phyloP scores from a whole-genome alignment of 495 filamentous ascomycete species.

The Trichodelitschia bisporula region DNA sequence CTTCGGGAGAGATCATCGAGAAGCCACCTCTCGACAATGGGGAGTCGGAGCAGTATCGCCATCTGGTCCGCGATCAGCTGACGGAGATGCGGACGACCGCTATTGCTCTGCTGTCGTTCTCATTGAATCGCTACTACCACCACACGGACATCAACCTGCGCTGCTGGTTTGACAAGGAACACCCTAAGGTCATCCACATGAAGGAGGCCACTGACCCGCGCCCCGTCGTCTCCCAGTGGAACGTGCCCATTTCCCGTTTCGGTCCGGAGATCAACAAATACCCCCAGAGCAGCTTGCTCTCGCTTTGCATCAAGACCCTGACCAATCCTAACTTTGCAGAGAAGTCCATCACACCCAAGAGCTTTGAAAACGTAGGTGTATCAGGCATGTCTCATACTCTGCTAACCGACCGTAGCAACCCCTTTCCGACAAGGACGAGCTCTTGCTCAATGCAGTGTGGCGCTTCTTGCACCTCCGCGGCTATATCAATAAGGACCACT shows the following conservation, averaged over 20 bases:
- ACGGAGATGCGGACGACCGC: conserved; percentile 48
- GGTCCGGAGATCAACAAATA: too few relatives aligned
- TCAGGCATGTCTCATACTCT: conserved; percentile 3
- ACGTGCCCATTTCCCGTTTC: too few relatives aligned
- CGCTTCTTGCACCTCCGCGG: conserved; percentile 72
- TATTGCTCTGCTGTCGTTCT: conserved; percentile 47
- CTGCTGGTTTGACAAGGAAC: conserved; percentile 89
- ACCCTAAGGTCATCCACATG: too few relatives aligned
- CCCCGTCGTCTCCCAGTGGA: too few relatives aligned
- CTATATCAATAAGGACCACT: conserved; percentile 58
- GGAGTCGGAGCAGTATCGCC: conserved; percentile 54
- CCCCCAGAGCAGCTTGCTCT: too few relatives aligned
- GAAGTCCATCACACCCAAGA: conserved; percentile 29
- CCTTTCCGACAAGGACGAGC: conserved; percentile 24
- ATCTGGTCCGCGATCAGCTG: conserved; percentile 46
- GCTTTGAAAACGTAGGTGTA: conserved; percentile 17
- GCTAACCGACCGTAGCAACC: conserved; percentile 5
- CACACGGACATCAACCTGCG: conserved; percentile 47
- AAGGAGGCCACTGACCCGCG: too few relatives aligned
- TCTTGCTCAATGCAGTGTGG: conserved; percentile 57
- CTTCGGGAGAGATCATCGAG: conserved; percentile 48
- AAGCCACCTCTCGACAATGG: conserved; percentile 60
- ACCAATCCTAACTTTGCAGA: conserved; percentile 37
- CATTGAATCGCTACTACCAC: conserved; percentile 57
- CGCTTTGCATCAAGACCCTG: too few relatives aligned